These are phyloP conservation scores for Flaveria trinervia DNA, from an alignment of 129 eudicot species.

Conservation along the genomic window DNA sequence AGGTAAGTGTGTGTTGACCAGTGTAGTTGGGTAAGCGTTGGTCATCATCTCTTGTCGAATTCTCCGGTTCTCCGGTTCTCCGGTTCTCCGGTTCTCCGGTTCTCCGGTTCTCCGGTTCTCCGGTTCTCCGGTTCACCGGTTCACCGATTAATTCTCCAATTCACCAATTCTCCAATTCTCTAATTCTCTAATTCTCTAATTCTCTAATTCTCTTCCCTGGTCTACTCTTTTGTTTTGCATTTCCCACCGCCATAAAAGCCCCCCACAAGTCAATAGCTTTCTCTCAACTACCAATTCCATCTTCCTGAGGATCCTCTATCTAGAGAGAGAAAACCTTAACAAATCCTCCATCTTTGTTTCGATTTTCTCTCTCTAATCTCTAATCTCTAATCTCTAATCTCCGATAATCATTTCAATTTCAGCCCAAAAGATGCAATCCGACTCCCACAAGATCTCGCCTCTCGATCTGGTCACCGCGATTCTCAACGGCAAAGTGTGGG, in stretches of 20 bases:
- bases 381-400: neutral
- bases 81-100: too few species aligned
- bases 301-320: neutral
- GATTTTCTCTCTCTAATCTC: constrained; percentile 36
- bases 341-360: neutral
- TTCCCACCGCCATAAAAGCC: constrained; percentile 29
- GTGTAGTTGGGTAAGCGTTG: constrained; percentile 44
- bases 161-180: too few species aligned
- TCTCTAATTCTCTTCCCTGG: neutral
- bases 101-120: too few species aligned
- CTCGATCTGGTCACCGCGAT: constrained; percentile 69
- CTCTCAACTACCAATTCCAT: constrained; percentile 37
- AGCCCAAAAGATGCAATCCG: constrained; percentile 52
- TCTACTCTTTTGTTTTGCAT: neutral
- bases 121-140: too few species aligned
- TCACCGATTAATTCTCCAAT: too few species aligned
- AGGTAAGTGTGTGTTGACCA: constrained; percentile 53
- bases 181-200: neutral
- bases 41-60: constrained; percentile 1
- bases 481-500: constrained; percentile 49
- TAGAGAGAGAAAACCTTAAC: constrained; percentile 31
- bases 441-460: constrained; percentile 60
- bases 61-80: too few species aligned
- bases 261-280: constrained; percentile 30
- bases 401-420: neutral